Base-by-base conservation (phyloP, 306 rosid genomes). In the Betula pendula region DNA sequence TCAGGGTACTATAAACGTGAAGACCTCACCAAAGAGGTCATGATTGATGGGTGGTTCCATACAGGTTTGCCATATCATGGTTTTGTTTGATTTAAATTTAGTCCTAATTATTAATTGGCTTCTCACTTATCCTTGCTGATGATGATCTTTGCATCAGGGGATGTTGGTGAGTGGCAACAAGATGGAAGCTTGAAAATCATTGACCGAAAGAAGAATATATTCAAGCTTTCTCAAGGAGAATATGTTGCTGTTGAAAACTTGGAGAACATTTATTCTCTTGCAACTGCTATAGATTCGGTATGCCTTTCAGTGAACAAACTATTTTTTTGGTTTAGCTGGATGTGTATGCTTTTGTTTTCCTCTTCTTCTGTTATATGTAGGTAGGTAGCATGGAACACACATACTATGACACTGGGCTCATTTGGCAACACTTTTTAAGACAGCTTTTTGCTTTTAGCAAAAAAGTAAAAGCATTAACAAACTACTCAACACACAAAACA, bases 161-260 rank as follows among this genome's bases (percentile, higher is more conserved):
- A 95, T 71, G 73, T 95, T 82, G 99, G 99, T 31, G 96, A 95
- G 82, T 95, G 99, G 99, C 99, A 86, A 86, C 77, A 84, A 3
- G 90, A 92, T 88, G 99, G 99, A 86, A 89, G 94, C 90, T 85
- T 95, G 91, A 95, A 91, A 88, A 92, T 95, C 60, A 91, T 95
- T 77, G 99, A 95, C 77, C 87, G 97, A 55, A 95, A 92, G 90
- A 95, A 95, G 94, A 95, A 95, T 84, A 95, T 95, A 84, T 95
- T 92, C 84, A 95, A 95, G 83, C 99, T 95, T 76, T 91, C 99
- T 16, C 99, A 95, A 82, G 99, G 99, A 83, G 99, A 95, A 77
- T 95, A 95, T 85, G 99, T 95, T 72, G 99, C 99, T 6, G 99
- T 92, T 45, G 99, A 95, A 83, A 92, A 95, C 85, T 86, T 95